These are phyloP conservation scores for Coemansia sp. DNA, from an alignment of 192 early-diverging fungal genomes.

Conservation along the genomic window DNA sequence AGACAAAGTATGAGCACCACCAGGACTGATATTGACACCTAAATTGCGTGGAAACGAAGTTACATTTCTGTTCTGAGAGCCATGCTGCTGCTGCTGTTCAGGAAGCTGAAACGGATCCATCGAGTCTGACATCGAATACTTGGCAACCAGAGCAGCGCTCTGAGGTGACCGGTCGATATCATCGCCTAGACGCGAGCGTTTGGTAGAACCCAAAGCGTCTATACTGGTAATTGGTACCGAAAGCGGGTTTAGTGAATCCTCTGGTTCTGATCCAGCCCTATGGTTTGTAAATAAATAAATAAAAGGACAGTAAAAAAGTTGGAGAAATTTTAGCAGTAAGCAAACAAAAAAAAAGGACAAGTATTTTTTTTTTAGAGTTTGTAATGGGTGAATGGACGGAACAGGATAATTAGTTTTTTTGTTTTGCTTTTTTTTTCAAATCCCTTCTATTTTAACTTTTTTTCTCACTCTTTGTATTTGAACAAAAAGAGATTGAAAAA, in stretches of 20 bases:
- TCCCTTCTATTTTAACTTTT: too few relatives aligned
- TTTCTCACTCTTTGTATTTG: too few relatives aligned
- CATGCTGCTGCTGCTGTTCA: constrained; percentile 6
- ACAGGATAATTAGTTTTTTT: too few relatives aligned
- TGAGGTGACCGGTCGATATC: constrained; percentile 38
- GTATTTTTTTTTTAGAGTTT: not conserved
- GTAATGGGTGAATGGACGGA: not conserved
- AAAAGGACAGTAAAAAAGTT: not conserved
- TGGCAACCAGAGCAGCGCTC: constrained; percentile 44
- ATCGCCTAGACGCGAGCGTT: not conserved
- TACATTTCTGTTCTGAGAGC: not conserved
- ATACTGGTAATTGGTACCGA: constrained; percentile 6
- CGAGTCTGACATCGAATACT: constrained; percentile 27
- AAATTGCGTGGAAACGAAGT: constrained; percentile 32
- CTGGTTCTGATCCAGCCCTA: not conserved
- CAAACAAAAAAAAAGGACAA: not conserved
- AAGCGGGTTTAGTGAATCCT: not conserved
- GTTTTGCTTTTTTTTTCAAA: too few relatives aligned
- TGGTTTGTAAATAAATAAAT: not conserved
- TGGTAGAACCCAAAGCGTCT: not conserved
- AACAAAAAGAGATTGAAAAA: too few relatives aligned
- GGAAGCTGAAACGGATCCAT: constrained; percentile 17
- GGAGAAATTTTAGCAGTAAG: not conserved
- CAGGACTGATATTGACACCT: constrained; percentile 42
- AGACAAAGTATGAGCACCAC: constrained; percentile 28